Percentiles rank a stretch among this genome's conserved stretches.
These are phyloP conservation scores for Geotrichum australiense DNA, from an alignment of 1,139 yeast genomes.

Conservation along the genomic window DNA sequence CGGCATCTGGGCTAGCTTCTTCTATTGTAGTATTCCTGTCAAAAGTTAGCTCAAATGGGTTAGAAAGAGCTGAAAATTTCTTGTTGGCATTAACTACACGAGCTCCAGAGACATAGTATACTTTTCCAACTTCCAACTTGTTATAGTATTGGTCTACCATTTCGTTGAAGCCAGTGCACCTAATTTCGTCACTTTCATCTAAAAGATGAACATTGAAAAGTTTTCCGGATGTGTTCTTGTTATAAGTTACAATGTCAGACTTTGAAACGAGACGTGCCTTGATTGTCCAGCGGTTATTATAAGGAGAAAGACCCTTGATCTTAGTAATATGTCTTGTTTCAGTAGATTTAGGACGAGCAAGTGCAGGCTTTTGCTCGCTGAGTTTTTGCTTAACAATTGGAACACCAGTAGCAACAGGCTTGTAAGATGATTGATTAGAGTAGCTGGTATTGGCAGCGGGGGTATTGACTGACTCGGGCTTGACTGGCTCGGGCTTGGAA, in stretches of 20 bases:
- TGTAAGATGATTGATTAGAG: background rate
- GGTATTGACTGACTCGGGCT: background rate
- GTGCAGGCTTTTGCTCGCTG: conserved; percentile 2
- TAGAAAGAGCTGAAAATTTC: conserved; percentile 74
- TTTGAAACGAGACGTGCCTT: conserved; percentile 87
- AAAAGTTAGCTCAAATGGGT: conserved; percentile 80
- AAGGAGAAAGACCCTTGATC: conserved; percentile 86
- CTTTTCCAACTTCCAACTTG: conserved; percentile 78
- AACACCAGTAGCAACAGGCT: conserved; percentile 1
- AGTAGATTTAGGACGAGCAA: conserved; percentile 6
- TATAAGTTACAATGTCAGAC: conserved; percentile 83
- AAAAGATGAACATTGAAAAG: conserved; percentile 79
- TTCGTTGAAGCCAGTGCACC: conserved; percentile 92
- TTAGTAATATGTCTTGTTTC: conserved; percentile 44
- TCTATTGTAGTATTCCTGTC: conserved; percentile 74
- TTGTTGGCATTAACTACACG: conserved; percentile 79
- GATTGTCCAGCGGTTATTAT: conserved; percentile 84
- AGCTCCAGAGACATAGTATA: conserved; percentile 76
- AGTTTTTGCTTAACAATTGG: conserved; percentile 16
- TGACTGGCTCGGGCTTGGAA: conserved; percentile 1
- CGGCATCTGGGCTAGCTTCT: conserved; percentile 55
- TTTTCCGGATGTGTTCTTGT: conserved; percentile 55
- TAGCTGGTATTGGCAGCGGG: background rate
- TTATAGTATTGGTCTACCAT: conserved; percentile 73
- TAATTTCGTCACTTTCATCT: conserved; percentile 93